Evolutionary conservation across 345 rosid species (phyloP), one percentile per base, ranked within the genome.

Genomic region (Sonneratia caseolaris): DNA sequence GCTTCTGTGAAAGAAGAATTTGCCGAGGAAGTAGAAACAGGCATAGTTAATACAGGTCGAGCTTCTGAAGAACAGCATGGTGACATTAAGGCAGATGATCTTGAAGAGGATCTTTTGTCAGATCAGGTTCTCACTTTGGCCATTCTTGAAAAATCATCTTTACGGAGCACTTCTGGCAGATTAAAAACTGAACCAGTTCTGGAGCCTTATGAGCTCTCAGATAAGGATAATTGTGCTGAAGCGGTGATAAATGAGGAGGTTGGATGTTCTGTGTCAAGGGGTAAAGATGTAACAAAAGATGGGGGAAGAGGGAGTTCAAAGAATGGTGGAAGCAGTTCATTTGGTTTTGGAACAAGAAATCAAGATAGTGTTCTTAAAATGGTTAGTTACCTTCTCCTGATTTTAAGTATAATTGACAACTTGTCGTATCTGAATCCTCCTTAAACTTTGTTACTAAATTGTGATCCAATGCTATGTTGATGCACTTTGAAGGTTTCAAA

Each of bases 121-220:
- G 95, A 90, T 84, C 91, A 86, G 86, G 93, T 87, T 84, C 97
- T 92, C 69, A 86, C 97, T 76, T 80, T 84, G 64, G 83, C 97
- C 64, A 84, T 86, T 75, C 86, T 78, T 66, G 96, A 86, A 73
- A 86, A 73, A 61, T 78, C 88, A 55, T 74, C 84, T 65, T 74
- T 86, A 37, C 84, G 72, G 40, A 77, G 81, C 43, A 85, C 80
- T 74, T 80, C 88, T 67, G 72, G 68, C 24, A 66, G 77, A 78
- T 65, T 74, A 62, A 77, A 87, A 49, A 64, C 76, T 49, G 76
- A 83, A 69, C 84, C 78, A 69, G 83, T 72, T 47, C 62, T 71
- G 76, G 81, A 79, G 73, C 79, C 75, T 79, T 81, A 73, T 69
- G 87, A 73, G 72, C 70, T 73, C 51, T 70, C 72, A 7, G 68